phyloP scores from a whole-genome alignment of 2,329 filamentous ascomycete species.

The Fusarium graminum region DNA sequence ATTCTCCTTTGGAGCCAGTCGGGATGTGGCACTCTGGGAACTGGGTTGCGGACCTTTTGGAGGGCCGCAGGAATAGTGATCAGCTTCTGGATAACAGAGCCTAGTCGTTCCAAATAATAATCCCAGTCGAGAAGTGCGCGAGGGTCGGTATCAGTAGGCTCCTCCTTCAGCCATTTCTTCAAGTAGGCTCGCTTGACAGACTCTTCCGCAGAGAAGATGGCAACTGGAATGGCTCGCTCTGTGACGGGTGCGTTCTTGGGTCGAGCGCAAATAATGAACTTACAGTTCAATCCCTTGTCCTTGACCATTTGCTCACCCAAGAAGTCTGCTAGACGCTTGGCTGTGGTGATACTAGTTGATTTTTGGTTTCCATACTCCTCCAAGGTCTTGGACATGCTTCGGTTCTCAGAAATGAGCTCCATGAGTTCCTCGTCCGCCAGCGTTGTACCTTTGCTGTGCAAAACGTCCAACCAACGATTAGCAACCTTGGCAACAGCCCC shows the following conservation, averaged over 20 bases:
- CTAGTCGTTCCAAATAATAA: constrained; percentile 95
- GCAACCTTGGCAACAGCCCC: constrained; percentile 92
- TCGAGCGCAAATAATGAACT: constrained; percentile 95
- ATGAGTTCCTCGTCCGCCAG: constrained; percentile 97
- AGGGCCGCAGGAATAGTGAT: constrained; percentile 98
- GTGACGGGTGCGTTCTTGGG: constrained; percentile 93
- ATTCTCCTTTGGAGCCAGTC: constrained; percentile 97
- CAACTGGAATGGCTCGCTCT: constrained; percentile 92
- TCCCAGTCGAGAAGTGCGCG: constrained; percentile 93
- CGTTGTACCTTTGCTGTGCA: constrained; percentile 88
- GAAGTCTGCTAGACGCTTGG: constrained; percentile 94
- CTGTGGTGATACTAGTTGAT: constrained; percentile 99
- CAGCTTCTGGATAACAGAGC: constrained; percentile 97
- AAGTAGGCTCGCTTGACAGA: constrained; percentile 89
- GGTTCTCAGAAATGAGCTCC: constrained; percentile 99
- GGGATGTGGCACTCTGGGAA: constrained; percentile 91
- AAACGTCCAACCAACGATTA: constrained; percentile 95
- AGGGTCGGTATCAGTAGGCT: constrained; percentile 90
- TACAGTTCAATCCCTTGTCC: constrained; percentile 98
- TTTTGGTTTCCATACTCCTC: constrained; percentile 97
- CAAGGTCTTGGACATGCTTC: constrained; percentile 96
- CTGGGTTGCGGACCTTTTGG: constrained; percentile 94
- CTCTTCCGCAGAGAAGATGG: constrained; percentile 95
- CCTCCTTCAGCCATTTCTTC: constrained; percentile 95
- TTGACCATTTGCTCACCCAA: constrained; percentile 99